A percentile compares a stretch with the other conserved stretches of the same genome.
Evolutionary conservation across 176 grass and related monocot genomes (phyloP).

Genomic region (Phyllostachys edulis): DNA sequence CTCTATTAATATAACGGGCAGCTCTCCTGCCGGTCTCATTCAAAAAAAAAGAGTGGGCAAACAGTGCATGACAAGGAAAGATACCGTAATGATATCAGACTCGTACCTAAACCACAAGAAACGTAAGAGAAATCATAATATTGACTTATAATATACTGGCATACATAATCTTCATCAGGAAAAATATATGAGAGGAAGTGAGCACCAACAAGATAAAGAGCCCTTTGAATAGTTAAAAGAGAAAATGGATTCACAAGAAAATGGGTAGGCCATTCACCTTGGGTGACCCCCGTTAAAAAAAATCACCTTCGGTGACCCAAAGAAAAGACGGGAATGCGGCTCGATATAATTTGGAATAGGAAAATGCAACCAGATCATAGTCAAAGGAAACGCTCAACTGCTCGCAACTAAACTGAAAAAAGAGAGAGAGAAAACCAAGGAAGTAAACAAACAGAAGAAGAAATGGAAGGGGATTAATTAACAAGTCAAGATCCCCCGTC

Average conservation of each 20-base stretch:
- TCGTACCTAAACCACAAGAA: conserved; percentile 47
- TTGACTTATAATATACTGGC: not conserved
- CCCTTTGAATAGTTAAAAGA: not conserved
- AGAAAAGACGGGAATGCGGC: conserved; percentile 7
- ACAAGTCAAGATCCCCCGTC: conserved; percentile 24
- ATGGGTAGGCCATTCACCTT: not conserved
- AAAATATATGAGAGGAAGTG: not conserved
- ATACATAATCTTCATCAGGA: not conserved
- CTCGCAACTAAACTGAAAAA: conserved; percentile 23
- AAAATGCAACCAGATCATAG: conserved; percentile 6
- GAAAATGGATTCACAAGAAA: not conserved
- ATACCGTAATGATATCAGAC: conserved; percentile 20
- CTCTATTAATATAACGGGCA: too few species aligned
- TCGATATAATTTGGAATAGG: conserved; percentile 9
- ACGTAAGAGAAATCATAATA: not conserved
- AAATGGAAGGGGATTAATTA: not conserved
- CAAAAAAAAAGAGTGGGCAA: not conserved
- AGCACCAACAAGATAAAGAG: not conserved
- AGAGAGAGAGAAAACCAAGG: not conserved
- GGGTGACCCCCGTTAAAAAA: too few species aligned
- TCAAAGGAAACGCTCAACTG: conserved; percentile 49
- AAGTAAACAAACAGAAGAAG: not conserved
- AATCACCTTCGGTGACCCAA: too few species aligned
- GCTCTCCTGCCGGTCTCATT: too few species aligned
- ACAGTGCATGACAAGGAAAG: conserved; percentile 20